Evolutionary conservation across 192 early-diverging fungal genomes (phyloP), one percentile per base, ranked within the genome.

Genomic region (Coemansia sp.): DNA sequence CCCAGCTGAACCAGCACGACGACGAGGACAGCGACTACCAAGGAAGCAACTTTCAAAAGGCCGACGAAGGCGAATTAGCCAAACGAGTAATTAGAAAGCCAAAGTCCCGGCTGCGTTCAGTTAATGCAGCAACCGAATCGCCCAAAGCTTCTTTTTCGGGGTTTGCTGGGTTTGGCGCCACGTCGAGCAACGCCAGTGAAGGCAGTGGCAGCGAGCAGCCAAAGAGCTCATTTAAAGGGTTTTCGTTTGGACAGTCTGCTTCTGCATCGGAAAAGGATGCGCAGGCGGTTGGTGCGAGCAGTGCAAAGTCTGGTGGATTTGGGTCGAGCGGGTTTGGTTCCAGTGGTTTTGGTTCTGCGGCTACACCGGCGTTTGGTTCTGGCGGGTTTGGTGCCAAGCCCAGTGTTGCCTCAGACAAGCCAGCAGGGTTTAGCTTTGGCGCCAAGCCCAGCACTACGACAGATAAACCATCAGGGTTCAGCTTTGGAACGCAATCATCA

Each of bases 1-100:
- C 74, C 5, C 70, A 83, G 65, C 68, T 73, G 58, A 83, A 83
- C 37, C 82, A 83, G 63, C 76, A 84, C 23, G 69, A 76, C 7
- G 82, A 76, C 9, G 82, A 80, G 14, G 50, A 49, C 48, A 69
- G 22, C 12, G 62, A 65, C 53, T 19, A 63, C 23, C 29, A 45
- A 37, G 56, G 52, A 24, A 58, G 55, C 2, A 47, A 57, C 49
- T 77, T 82, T 48, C 64, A 27, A 8, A 65, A 56, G 32, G 80
- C 80, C 21, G 47, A 63, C 56, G 45, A 73, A 24, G 48, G 43
- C 14, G 53, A 50, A 3, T 25, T 82, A 19, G 49, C 80, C 10
- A 45, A 43, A 35, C 66, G 80, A 37, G 66, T 69, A 8, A 82
- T 82, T n/a, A 70, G 73, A 47, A 70, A 70, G 54, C 80, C 80